Evolutionary conservation across 257 asterid species (phyloP).

Genomic region (Jaltomata sinuosa): DNA sequence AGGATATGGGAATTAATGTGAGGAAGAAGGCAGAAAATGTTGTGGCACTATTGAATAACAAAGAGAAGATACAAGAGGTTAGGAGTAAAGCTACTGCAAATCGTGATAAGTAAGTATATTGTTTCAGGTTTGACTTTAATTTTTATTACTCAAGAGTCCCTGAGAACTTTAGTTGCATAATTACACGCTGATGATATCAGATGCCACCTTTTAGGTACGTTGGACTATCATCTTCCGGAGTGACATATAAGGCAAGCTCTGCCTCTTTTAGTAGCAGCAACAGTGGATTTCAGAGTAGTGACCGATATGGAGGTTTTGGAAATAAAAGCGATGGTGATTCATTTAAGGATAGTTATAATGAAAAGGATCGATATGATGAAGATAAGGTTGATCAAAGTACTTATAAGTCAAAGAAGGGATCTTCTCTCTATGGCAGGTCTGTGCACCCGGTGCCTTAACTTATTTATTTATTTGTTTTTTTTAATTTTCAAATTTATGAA

Average conservation of each 20-base stretch:
- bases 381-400: constrained; percentile 42
- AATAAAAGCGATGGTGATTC: constrained; percentile 40
- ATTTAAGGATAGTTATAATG: constrained; percentile 36
- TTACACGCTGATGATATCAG: background rate
- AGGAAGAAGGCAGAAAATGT: constrained; percentile 82
- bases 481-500: too few relatives aligned
- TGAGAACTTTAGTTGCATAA: background rate
- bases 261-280: constrained; percentile 57
- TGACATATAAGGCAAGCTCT: constrained; percentile 63
- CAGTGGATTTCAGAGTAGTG: constrained; percentile 29
- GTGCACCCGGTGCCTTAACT: constrained; percentile 6
- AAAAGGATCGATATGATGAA: constrained; percentile 47
- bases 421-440: constrained; percentile 62
- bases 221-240: constrained; percentile 89
- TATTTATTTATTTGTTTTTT: too few relatives aligned
- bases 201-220: constrained; percentile 42
- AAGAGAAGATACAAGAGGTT: constrained; percentile 81
- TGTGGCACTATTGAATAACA: constrained; percentile 68
- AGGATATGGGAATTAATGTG: constrained; percentile 83
- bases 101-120: constrained; percentile 72
- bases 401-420: constrained; percentile 39
- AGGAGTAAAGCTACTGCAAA: constrained; percentile 80
- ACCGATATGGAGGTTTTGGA: constrained; percentile 75
- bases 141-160: constrained; percentile 6
- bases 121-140: constrained; percentile 3